Percentiles rank a stretch among this genome's conserved stretches.
These are phyloP conservation scores for Cyclanthera cordifolia DNA, from an alignment of 306 rosid species.

Conservation along the genomic window DNA sequence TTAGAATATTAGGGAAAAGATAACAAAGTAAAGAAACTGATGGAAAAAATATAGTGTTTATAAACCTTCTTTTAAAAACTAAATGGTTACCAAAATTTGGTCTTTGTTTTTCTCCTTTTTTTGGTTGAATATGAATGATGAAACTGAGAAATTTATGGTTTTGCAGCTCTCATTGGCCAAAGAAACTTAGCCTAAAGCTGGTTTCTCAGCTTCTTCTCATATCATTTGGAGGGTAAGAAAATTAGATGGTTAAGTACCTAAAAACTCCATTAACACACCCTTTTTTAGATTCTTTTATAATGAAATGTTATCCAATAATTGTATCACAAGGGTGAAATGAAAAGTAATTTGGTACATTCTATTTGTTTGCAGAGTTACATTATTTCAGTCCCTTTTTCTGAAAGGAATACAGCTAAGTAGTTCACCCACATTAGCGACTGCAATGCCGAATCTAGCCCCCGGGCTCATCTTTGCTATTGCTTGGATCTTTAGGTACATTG, in stretches of 20 bases:
- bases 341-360: slow-evolving; percentile 4
- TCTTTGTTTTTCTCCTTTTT: not conserved
- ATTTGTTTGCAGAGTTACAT: slow-evolving; percentile 40
- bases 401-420: slow-evolving; percentile 65
- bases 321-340: not conserved
- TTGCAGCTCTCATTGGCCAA: slow-evolving; percentile 66
- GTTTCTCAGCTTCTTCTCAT: slow-evolving; percentile 36
- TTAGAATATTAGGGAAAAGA: no score
- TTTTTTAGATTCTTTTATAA: not conserved
- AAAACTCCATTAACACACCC: not conserved
- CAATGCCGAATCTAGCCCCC: slow-evolving; percentile 92
- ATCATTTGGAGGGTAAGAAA: slow-evolving; percentile 76
- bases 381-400: slow-evolving; percentile 50
- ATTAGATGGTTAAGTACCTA: not conserved
- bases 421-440: slow-evolving; percentile 84
- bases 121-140: slow-evolving; percentile 1
- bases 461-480: slow-evolving; percentile 75
- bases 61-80: no score
- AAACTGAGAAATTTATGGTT: not conserved
- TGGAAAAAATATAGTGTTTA: not conserved
- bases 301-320: not conserved
- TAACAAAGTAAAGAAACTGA: no score
- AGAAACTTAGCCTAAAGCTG: slow-evolving; percentile 30
- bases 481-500: slow-evolving; percentile 52
- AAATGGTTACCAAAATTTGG: not conserved